Percentiles rank a stretch among this genome's conserved stretches.
Evolutionary conservation across 2,329 filamentous ascomycete genomes (phyloP).

Genomic region (Clonostachys solani): DNA sequence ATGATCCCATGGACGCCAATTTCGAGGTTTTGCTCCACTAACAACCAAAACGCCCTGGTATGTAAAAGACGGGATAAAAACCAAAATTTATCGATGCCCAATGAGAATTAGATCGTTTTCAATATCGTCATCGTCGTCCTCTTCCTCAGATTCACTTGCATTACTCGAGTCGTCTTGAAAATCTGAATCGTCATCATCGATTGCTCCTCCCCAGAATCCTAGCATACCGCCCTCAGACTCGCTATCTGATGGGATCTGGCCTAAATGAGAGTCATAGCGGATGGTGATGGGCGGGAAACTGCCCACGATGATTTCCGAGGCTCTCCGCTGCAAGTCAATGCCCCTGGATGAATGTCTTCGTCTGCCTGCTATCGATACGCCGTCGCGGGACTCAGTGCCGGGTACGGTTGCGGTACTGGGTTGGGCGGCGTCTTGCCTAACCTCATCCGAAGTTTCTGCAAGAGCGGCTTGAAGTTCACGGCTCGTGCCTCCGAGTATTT

Average conservation of each 20-base stretch:
- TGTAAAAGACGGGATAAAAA: too few species aligned
- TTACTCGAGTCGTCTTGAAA: constrained; percentile 39
- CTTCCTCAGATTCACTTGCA: constrained; percentile 29
- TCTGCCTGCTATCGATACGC: constrained; percentile 11
- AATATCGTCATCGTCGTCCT: constrained; percentile 42
- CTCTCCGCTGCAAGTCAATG: constrained; percentile 20
- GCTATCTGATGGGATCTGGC: constrained; percentile 19
- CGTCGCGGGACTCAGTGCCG: background rate
- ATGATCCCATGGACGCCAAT: too few species aligned
- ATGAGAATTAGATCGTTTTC: constrained; percentile 45
- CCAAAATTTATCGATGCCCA: constrained; percentile 35
- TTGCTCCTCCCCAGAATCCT: constrained; percentile 48
- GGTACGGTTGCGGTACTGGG: background rate
- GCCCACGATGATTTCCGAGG: constrained; percentile 35
- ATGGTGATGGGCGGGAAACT: constrained; percentile 35
- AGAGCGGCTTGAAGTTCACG: constrained; percentile 15
- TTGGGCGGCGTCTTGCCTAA: background rate
- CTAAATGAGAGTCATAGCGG: background rate
- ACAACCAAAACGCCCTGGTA: too few species aligned
- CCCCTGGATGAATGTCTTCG: constrained; percentile 33
- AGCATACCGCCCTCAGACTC: constrained; percentile 54
- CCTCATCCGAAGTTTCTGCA: constrained; percentile 11
- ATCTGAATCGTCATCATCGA: constrained; percentile 41
- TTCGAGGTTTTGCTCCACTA: too few species aligned
- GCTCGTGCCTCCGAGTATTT: constrained; percentile 45